Evolutionary conservation across 176 grass and related monocot genomes (phyloP).

Genomic region (Musa acuminata): DNA sequence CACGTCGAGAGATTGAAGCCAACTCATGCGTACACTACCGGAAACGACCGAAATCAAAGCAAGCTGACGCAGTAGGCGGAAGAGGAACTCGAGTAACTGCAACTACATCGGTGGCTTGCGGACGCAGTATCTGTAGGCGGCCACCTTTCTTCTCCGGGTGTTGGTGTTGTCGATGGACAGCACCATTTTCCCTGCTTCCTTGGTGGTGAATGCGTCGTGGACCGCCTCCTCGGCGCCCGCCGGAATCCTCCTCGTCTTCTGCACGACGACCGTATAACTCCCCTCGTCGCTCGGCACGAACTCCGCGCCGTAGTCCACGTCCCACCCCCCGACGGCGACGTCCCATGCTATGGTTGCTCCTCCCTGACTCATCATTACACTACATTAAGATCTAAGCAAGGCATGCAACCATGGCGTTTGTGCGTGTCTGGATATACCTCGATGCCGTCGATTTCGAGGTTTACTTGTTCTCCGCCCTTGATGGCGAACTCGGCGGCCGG

Average conservation of each 20-base stretch:
- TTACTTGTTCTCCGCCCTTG: constrained; percentile 49
- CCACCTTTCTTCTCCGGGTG: constrained; percentile 71
- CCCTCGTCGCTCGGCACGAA: constrained; percentile 56
- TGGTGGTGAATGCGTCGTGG: constrained; percentile 63
- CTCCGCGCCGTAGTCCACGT: constrained; percentile 85
- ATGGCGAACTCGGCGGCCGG: constrained; percentile 86
- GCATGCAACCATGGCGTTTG: not conserved
- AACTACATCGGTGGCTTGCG: constrained; percentile 39
- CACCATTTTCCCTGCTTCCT: constrained; percentile 80
- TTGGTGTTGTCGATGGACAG: constrained; percentile 70
- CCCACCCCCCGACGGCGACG: constrained; percentile 75
- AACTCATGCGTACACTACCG: too few relatives aligned
- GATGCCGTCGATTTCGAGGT: constrained; percentile 45
- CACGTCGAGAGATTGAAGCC: too few relatives aligned
- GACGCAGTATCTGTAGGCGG: constrained; percentile 78
- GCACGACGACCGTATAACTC: constrained; percentile 67
- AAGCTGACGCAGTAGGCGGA: too few relatives aligned
- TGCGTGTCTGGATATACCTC: constrained; percentile 34
- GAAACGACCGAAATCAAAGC: too few relatives aligned
- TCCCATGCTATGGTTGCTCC: constrained; percentile 88
- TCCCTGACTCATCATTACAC: constrained; percentile 27
- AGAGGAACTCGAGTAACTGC: too few relatives aligned
- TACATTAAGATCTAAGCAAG: too few relatives aligned
- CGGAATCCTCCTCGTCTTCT: constrained; percentile 50
- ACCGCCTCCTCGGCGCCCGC: constrained; percentile 51